Evolutionary conservation across 2,329 filamentous ascomycete genomes (phyloP).

Genomic region (Trichoderma koningii): DNA sequence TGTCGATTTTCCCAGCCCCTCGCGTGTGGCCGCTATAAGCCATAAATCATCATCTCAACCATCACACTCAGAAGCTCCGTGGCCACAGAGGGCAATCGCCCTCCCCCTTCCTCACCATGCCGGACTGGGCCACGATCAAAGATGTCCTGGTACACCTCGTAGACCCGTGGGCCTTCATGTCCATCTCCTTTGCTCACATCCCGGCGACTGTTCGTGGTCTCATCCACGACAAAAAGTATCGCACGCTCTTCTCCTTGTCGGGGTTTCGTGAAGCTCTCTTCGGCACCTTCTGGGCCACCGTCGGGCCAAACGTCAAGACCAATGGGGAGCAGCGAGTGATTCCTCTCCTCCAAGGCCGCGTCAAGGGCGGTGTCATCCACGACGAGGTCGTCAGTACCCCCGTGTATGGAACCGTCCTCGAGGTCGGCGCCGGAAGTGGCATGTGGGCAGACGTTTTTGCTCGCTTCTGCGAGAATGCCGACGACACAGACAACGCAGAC

Average conservation of each 20-base stretch:
- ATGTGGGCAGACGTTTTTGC: constrained; percentile 61
- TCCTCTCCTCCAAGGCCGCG: constrained; percentile 15
- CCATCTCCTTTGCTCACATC: constrained; percentile 50
- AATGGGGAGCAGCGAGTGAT: constrained; percentile 45
- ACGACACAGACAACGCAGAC: constrained; percentile 25
- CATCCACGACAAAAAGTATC: constrained; percentile 39
- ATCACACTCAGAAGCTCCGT: background rate
- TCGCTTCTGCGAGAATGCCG: constrained; percentile 31
- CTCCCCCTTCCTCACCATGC: constrained; percentile 32
- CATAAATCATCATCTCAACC: background rate
- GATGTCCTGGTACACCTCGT: constrained; percentile 42
- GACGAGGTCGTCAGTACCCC: constrained; percentile 41
- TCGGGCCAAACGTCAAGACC: constrained; percentile 54
- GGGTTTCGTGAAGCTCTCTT: constrained; percentile 58
- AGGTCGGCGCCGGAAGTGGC: constrained; percentile 64
- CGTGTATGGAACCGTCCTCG: constrained; percentile 56
- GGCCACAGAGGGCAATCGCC: background rate
- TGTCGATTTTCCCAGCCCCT: background rate
- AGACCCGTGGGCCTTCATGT: constrained; percentile 57
- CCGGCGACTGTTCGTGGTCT: constrained; percentile 53
- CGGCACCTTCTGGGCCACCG: constrained; percentile 59
- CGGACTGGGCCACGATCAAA: constrained; percentile 32
- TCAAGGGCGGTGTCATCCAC: constrained; percentile 32
- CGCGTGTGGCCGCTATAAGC: background rate
- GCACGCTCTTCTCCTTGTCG: constrained; percentile 45